Evolutionary conservation across 2,329 filamentous ascomycete species (phyloP), one percentile per base, ranked within the genome.

Genomic region (Penicillium freii): DNA sequence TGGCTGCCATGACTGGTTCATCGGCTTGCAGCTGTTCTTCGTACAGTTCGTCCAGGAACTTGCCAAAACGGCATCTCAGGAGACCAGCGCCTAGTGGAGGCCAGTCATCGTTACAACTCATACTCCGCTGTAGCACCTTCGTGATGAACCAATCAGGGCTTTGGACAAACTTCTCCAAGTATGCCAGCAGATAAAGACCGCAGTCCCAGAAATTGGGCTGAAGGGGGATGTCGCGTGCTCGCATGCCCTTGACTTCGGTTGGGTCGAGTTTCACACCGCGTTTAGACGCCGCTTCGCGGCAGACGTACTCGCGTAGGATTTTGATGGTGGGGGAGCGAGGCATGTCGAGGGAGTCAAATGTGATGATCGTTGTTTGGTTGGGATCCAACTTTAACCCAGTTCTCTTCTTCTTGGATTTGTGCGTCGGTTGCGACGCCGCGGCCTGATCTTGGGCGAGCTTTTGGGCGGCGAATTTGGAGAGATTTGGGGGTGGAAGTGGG

Each of bases 151-250:
- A 73, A 61, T 90, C 85, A 0, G 93, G 93, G 58, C 91, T 77
- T 51, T 85, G 81, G 17, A 95, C 81, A 62, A 99, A 96, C 62
- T 89, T 86, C 62, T 91, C 84, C 52, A 96, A 81, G 68, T 97
- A 99, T 2, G 87, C 89, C 4, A 97, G 78, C 3, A 97, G 78
- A 66, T 89, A 99, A 0, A 97, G 78, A 9, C 94, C 94, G 68
- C 94, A 99, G 71, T 99, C 94, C 60, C 85, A 92, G 65, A 83
- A 89, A 69, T 99, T 97, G 48, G 84, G 77, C 72, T 99, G 94
- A 59, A 83, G 77, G 0, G 94, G 93, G 15, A 97, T 87, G 8
- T 82, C 80, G 58, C 84, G 88, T 5, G 90, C 90, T 39, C 86
- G 91, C 79, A 90, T 86, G 4, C 84, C 85, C 60, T 79, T 78